Percentiles rank a stretch among this genome's conserved stretches.
These are phyloP conservation scores for Trifolium fragiferum DNA, from an alignment of 306 rosid species.

Conservation along the genomic window DNA sequence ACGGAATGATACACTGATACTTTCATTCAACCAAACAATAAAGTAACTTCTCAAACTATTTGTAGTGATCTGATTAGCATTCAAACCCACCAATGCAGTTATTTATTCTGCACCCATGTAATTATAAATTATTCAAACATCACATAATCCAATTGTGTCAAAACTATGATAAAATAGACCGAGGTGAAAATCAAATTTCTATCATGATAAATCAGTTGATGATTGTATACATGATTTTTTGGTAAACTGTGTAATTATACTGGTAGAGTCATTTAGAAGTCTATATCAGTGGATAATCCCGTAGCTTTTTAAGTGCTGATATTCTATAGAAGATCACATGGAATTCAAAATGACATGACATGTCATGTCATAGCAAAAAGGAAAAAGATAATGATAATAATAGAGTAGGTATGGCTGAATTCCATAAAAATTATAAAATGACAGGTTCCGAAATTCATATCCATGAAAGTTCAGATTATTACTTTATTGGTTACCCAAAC, in stretches of 20 bases:
- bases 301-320: neutral
- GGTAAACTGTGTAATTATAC: neutral
- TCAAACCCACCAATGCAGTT: slow-evolving; percentile 30
- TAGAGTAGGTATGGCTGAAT: neutral
- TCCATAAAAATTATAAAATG: neutral
- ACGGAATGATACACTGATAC: slow-evolving; percentile 10
- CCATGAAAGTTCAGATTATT: slow-evolving; percentile 7
- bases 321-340: slow-evolving; percentile 7
- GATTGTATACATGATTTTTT: neutral
- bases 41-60: slow-evolving; percentile 20
- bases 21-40: slow-evolving; percentile 36
- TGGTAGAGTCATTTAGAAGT: neutral
- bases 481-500: slow-evolving; percentile 13
- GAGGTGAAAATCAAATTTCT: neutral
- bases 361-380: neutral
- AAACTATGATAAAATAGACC: slow-evolving; percentile 13
- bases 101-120: slow-evolving; percentile 7
- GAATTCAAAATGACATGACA: slow-evolving; percentile 11
- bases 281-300: neutral
- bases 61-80: slow-evolving; percentile 14
- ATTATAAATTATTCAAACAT: slow-evolving; percentile 16
- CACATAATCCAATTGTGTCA: neutral
- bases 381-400: neutral
- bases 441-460: slow-evolving; percentile 17
- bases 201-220: slow-evolving; percentile 14